A percentile compares a stretch with the other conserved stretches of the same genome.
These are phyloP conservation scores for Neonothopanus nambi DNA, from an alignment of 1,284 basidiomycete species.

Conservation along the genomic window DNA sequence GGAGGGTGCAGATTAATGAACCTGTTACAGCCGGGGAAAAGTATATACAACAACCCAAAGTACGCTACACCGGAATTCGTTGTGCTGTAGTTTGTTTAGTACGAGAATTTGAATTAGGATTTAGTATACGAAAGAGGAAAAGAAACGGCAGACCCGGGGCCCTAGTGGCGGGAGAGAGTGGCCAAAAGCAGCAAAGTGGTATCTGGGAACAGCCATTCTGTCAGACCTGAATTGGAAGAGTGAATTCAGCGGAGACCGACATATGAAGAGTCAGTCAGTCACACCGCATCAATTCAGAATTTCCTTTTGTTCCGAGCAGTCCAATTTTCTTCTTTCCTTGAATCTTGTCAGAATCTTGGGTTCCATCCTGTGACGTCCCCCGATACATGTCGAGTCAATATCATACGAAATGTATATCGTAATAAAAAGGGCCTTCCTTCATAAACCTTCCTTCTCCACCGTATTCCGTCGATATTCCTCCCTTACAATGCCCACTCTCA, in stretches of 20 bases:
- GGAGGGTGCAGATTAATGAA: conserved; percentile 21
- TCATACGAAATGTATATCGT: conserved; percentile 4
- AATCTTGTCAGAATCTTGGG: conserved; percentile 9
- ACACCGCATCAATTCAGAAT: conserved; percentile 3
- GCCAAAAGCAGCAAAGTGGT: conserved; percentile 5
- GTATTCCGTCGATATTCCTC: conserved; percentile 3
- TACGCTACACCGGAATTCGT: conserved; percentile 74
- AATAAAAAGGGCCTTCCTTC: conserved; percentile 10
- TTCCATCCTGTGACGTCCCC: conserved; percentile 9
- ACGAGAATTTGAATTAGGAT: background rate
- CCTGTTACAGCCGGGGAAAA: conserved; percentile 57
- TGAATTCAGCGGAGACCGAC: conserved; percentile 2
- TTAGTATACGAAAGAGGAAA: too few relatives aligned
- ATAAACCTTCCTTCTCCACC: conserved; percentile 2
- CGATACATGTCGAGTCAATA: conserved; percentile 9
- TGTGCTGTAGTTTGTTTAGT: conserved; percentile 44
- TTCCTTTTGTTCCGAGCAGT: conserved; percentile 1
- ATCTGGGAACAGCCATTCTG: conserved; percentile 5
- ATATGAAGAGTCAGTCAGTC: conserved; percentile 1
- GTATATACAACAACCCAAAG: conserved; percentile 83
- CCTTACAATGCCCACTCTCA: conserved; percentile 39
- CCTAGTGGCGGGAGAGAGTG: conserved; percentile 2
- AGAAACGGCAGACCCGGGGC: conserved; percentile 3
- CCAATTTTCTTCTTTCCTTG: conserved; percentile 25
- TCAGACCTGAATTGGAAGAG: background rate